Evolutionary conservation across 2,329 filamentous ascomycete genomes (phyloP), one percentile per base, ranked within the genome.

Genomic region (Alternaria triticimaculans): DNA sequence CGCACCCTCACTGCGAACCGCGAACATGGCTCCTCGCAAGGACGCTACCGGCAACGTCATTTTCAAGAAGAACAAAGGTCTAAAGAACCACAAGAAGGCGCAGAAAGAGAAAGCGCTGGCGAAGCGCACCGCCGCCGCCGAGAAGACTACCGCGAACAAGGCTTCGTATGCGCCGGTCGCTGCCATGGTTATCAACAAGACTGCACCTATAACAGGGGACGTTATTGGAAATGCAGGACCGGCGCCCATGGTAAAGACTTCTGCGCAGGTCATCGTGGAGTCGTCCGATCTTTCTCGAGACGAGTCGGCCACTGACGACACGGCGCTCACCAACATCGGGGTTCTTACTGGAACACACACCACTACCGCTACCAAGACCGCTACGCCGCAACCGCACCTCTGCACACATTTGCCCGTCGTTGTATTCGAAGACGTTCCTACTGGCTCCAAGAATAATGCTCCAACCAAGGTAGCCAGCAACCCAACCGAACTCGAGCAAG

Each of bases 51-150:
- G 25, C 8, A 20, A 48, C 8, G 14, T 53, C 4, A n/a, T 3
- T 6, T 50, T 1, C 43, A 64, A 64, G 33, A 64, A 59, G 58
- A 23, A 5, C n/a, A 60, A 62, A 23, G 55, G 56, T 7, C 20
- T 65, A 15, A 60, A 60, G 37, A 33, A 46, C 7, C 45, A 60
- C 37, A 63, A 63, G 37, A 62, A 53, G 59, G 23, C 44, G 6
- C 55, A 65, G 26, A 67, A 62, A 57, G 41, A 57, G 33, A 67
- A 60, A 33, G 37, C 30, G 4, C 14, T 33, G 0, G 44, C 51
- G 2, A 60, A 62, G 23, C 62, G 64, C 26, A 33, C 21, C 18
- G 55, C 56, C 7, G 51, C 53, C 9, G 54, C 61, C 10, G 49
- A 53, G 9, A 46, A 55, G 18, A 11, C 2, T 15, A 45, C 54